These are phyloP conservation scores for Fraxinus americana DNA, from an alignment of 257 asterid species.

Conservation along the genomic window DNA sequence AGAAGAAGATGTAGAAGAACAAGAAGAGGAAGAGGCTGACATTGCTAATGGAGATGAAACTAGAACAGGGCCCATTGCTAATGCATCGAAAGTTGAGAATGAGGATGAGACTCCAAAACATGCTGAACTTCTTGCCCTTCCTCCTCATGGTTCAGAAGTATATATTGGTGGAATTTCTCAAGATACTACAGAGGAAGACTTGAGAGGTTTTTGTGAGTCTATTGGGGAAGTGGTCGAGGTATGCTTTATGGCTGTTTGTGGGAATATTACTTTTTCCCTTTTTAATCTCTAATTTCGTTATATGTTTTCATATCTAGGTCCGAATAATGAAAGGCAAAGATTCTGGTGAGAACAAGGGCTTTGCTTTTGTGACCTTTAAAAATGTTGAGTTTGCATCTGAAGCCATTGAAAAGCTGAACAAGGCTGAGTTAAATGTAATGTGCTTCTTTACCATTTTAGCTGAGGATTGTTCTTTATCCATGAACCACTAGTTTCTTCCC, in stretches of 20 bases:
- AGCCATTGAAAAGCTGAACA: constrained; percentile 84
- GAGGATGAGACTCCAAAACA: constrained; percentile 56
- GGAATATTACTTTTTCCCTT: not conserved
- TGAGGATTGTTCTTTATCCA: not conserved
- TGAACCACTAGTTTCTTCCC: not conserved
- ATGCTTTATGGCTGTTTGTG: constrained; percentile 2
- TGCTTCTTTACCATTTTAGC: not conserved
- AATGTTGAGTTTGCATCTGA: constrained; percentile 80
- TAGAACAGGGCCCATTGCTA: constrained; percentile 35
- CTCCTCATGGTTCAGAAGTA: constrained; percentile 95
- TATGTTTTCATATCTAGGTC: constrained; percentile 46
- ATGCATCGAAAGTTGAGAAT: constrained; percentile 52
- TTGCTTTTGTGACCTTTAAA: constrained; percentile 88
- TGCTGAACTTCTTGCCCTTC: constrained; percentile 89
- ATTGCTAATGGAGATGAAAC: constrained; percentile 28
- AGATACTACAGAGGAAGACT: constrained; percentile 71
- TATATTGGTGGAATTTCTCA: constrained; percentile 81
- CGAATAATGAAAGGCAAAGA: constrained; percentile 95
- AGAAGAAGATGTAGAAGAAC: constrained; percentile 4
- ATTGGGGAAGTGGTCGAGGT: constrained; percentile 93
- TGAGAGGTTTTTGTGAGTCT: constrained; percentile 70
- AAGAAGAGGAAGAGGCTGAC: not conserved
- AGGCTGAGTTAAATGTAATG: constrained; percentile 68
- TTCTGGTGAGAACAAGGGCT: constrained; percentile 86
- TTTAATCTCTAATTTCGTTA: not conserved